A percentile compares a stretch with the other conserved stretches of the same genome.
Conservation (phyloP, 2,329 filamentous ascomycete genomes). For the Fusarium napiforme region DNA sequence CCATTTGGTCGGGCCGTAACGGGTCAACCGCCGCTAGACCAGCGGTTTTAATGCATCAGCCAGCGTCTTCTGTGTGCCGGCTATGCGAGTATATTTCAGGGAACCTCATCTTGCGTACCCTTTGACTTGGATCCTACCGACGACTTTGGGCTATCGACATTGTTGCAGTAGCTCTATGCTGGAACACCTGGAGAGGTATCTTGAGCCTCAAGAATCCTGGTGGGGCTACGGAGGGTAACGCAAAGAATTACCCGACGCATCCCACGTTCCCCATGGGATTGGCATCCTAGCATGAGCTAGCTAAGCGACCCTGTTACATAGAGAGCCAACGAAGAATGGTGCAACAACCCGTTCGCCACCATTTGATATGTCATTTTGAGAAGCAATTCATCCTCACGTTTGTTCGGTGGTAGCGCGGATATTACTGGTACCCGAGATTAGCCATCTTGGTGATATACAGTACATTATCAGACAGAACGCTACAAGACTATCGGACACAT, state of each 20-base stretch:
- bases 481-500: not conserved
- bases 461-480: accelerated
- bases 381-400: accelerated
- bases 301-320: not conserved
- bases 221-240: not conserved
- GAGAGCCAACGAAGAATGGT: not conserved
- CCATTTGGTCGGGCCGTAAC: not conserved
- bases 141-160: accelerated
- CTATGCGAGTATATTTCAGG: not conserved
- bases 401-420: accelerated
- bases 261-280: not conserved
- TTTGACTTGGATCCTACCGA: not conserved
- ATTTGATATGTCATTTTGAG: not conserved
- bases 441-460: accelerated
- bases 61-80: too few species aligned
- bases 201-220: too few species aligned
- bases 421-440: accelerated
- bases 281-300: not conserved
- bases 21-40: not conserved
- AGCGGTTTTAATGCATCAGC: not conserved
- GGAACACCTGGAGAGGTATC: accelerated
- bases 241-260: too few species aligned
- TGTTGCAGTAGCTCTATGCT: accelerated
- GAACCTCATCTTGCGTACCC: not conserved
- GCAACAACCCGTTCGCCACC: too few species aligned